A percentile compares a stretch with the other conserved stretches of the same genome.
These are phyloP conservation scores for Solanum gracilifrons DNA, from an alignment of 257 asterid genomes.

Conservation along the genomic window DNA sequence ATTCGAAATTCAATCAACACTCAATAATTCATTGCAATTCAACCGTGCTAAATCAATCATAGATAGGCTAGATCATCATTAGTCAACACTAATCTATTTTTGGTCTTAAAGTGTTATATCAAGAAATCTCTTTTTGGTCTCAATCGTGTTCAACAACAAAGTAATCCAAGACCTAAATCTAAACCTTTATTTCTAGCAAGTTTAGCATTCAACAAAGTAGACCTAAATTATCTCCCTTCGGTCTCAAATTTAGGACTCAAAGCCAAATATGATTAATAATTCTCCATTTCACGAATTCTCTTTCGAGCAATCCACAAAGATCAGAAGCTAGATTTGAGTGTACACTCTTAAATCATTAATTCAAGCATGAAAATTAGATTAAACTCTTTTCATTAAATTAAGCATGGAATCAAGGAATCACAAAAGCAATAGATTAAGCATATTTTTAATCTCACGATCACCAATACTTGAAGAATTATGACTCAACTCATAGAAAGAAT, in stretches of 20 bases:
- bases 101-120: background rate
- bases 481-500: background rate
- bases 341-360: background rate
- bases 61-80: too few species aligned
- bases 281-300: background rate
- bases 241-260: background rate
- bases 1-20: background rate
- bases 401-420: background rate
- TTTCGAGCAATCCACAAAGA: background rate
- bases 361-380: background rate
- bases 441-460: background rate
- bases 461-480: background rate
- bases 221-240: background rate
- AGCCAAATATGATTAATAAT: background rate
- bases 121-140: background rate
- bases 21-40: background rate
- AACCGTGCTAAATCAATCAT: too few species aligned
- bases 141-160: background rate
- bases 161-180: background rate
- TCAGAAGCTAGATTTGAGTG: background rate
- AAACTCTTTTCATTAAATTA: background rate
- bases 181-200: background rate
- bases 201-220: too few species aligned
- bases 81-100: background rate
- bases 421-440: background rate